Evolutionary conservation across 192 early-diverging fungal species (phyloP).

Genomic region (Chytriomyces confervae): DNA sequence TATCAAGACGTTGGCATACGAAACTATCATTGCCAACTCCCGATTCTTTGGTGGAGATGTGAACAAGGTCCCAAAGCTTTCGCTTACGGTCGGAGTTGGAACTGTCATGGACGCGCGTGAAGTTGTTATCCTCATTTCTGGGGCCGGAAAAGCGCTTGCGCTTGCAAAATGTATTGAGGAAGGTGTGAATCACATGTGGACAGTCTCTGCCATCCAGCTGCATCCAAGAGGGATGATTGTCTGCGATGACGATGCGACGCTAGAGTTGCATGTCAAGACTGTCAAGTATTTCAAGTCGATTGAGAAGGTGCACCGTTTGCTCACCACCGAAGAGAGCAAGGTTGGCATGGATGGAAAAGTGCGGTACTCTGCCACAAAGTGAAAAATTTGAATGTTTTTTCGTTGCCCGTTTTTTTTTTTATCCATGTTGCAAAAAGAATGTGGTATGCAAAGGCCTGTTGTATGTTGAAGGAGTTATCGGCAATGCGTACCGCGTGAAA

Average conservation of each 20-base stretch:
- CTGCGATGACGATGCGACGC: constrained; percentile 86
- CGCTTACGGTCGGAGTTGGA: constrained; percentile 86
- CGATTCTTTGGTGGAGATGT: constrained; percentile 86
- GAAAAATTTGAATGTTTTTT: background rate
- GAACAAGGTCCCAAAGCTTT: constrained; percentile 82
- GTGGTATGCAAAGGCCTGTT: too few relatives aligned
- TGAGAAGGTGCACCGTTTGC: constrained; percentile 75
- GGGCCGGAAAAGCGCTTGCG: constrained; percentile 82
- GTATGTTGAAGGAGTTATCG: too few relatives aligned
- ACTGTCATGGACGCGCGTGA: constrained; percentile 89
- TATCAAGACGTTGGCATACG: constrained; percentile 87
- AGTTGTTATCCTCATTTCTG: constrained; percentile 84
- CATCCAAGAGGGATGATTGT: constrained; percentile 81
- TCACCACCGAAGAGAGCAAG: constrained; percentile 20
- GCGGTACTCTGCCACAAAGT: constrained; percentile 3
- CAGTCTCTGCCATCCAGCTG: constrained; percentile 82
- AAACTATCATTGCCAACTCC: constrained; percentile 86
- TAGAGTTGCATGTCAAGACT: constrained; percentile 89
- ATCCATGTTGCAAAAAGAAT: too few relatives aligned
- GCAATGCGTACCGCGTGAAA: too few relatives aligned
- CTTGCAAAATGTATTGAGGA: constrained; percentile 84
- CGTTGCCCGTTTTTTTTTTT: background rate
- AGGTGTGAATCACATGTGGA: constrained; percentile 91
- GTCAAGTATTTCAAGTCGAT: constrained; percentile 89
- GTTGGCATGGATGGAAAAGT: constrained; percentile 33